These are phyloP conservation scores for Cucumis melo DNA, from an alignment of 306 rosid species.

Conservation along the genomic window DNA sequence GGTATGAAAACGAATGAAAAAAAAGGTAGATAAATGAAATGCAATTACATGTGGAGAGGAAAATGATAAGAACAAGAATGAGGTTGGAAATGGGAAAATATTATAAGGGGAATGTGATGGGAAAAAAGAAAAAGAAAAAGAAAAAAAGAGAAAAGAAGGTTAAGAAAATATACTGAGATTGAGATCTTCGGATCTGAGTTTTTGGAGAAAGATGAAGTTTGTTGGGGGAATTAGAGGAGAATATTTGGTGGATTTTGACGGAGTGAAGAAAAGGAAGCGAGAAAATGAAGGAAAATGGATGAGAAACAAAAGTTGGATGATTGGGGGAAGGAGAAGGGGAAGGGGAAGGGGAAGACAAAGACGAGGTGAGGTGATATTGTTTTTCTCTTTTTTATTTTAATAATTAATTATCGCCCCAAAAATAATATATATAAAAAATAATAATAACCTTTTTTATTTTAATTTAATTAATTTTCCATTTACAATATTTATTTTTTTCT, in stretches of 20 bases:
- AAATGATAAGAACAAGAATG: neutral
- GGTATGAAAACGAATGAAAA: neutral
- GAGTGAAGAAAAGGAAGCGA: constrained; percentile 10
- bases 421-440: too few species aligned
- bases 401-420: too few species aligned
- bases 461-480: too few species aligned
- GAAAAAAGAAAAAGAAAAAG: neutral
- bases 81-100: neutral
- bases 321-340: neutral
- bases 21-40: neutral
- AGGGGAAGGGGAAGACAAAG: neutral
- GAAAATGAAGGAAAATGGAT: constrained; percentile 6
- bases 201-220: neutral
- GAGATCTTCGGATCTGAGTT: constrained; percentile 10
- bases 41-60: neutral
- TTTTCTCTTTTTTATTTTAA: neutral
- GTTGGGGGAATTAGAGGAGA: neutral
- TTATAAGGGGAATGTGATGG: neutral
- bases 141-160: neutral
- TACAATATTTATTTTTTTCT: too few species aligned
- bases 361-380: neutral
- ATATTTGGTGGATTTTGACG: constrained; percentile 9
- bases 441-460: too few species aligned
- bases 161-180: neutral
- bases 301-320: neutral